Conservation (phyloP, 495 filamentous ascomycete genomes). For the Podospora pseudocomata region DNA sequence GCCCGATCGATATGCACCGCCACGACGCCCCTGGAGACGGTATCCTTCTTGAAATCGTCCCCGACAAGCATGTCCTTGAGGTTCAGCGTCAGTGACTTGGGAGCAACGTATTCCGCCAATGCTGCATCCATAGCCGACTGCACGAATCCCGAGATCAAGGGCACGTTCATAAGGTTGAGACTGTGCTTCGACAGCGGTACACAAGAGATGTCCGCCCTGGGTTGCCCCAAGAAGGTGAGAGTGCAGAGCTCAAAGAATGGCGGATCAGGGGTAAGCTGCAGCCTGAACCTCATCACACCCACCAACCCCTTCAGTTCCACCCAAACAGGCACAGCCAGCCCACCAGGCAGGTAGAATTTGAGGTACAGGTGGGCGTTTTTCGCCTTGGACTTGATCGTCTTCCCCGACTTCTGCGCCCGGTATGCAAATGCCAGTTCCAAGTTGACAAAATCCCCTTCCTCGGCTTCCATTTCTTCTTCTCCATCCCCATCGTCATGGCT, state of each 20-base stretch:
- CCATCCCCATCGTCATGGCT: constrained; percentile 42
- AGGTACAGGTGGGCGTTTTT: constrained; percentile 68
- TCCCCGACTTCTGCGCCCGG: constrained; percentile 53
- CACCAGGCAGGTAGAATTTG: constrained; percentile 62
- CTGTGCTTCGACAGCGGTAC: constrained; percentile 61
- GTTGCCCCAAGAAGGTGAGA: constrained; percentile 72
- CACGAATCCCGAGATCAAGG: constrained; percentile 67
- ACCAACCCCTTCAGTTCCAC: constrained; percentile 66
- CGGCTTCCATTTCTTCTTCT: constrained; percentile 66
- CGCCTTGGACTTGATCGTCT: constrained; percentile 54
- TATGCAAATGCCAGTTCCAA: constrained; percentile 69
- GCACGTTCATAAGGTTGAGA: constrained; percentile 68
- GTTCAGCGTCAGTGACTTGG: constrained; percentile 66
- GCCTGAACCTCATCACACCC: constrained; percentile 59
- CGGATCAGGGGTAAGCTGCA: constrained; percentile 68
- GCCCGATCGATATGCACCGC: constrained; percentile 60
- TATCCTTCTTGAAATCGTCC: constrained; percentile 74
- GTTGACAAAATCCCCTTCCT: constrained; percentile 70
- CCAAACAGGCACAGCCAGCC: constrained; percentile 62
- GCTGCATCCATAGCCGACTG: constrained; percentile 69
- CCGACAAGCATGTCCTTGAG: constrained; percentile 71
- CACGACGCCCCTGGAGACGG: constrained; percentile 58
- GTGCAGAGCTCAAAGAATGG: constrained; percentile 69
- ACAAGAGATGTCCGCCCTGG: constrained; percentile 65
- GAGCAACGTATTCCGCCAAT: constrained; percentile 67